Evolutionary conservation across 2,329 filamentous ascomycete species (phyloP), one percentile per base, ranked within the genome.

Genomic region (Colletotrichum costaricense): DNA sequence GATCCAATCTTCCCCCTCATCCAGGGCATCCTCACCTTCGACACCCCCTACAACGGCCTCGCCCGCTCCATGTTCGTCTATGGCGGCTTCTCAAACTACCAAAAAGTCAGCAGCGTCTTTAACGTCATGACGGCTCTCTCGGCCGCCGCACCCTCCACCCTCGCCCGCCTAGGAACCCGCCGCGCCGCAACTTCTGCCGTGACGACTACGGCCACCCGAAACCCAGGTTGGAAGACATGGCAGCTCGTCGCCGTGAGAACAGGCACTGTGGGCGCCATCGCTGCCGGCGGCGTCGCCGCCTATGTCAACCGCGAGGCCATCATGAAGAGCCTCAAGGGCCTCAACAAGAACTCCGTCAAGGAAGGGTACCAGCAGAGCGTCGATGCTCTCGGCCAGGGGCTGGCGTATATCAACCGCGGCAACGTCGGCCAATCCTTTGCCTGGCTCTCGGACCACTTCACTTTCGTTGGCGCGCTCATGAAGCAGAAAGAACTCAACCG

Each of bases 401-500:
- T 89, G 9, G 88, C 88, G 12, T 90, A 90, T 75, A 84, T 90
- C 79, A 90, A 89, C 78, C 84, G 87, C 7, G 88, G 88, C 16
- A 90, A 88, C 55, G 88, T 90, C 2, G 91, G 91, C 2, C 88
- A 91, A 67, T 94, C 94, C 1, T 93, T 94, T 76, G 89, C 88
- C 22, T 97, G 94, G 92, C 90, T 95, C 4, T 91, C 92, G 0
- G 93, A 93, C 19, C 95, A 98, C 81, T 90, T 97, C 64, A 94
- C 94, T 46, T 98, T 97, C 78, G 93, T 97, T 1, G 94, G 94
- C 0, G 92, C 93, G 58, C 87, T 98, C 2, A 88, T 95, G 76
- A 92, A 93, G 66, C 90, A 91, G 19, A 91, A 92, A 42, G 93
- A 97, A 77, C 84, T 97, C 74, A 90, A 88, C 68, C 87, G 89